Evolutionary conservation across 2,329 filamentous ascomycete genomes (phyloP), one percentile per base, ranked within the genome.

Genomic region (Aspergillus novoparasiticus): DNA sequence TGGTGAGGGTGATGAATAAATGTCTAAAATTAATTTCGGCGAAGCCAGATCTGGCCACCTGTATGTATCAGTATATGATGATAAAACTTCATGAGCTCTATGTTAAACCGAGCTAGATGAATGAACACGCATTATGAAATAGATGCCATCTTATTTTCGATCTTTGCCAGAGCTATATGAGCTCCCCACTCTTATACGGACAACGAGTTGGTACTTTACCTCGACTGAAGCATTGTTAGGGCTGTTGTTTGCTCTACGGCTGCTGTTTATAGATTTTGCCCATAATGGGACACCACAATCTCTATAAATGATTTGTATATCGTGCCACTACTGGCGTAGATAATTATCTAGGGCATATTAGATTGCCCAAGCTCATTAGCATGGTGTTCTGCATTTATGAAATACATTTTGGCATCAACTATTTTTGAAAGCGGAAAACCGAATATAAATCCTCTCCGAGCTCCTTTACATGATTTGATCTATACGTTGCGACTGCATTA

Each of bases 401-500:
- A 57, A 50, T 67, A 69, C 64, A 70, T 63, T 67, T 66, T 64
- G 58, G 61, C 64, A 61, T 65, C 61, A 61, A 60, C 51, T 68
- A 64, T 64, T 64, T 63, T 60, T 48, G 21, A 63, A 57, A 55
- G 58, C 55, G 51, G 45, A 58, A 57, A 46, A 53, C 56, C 60
- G 58, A 61, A 63, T 62, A 64, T 64, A 56, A 64, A 63, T 60
- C 58, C 64, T 57, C 64, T 64, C 60, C 66, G 60, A 70, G 63
- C 66, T 61, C 65, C 66, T 70, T 73, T 72, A 72, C 71, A 72
- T 68, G 62, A 65, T 63, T 45, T 55, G 58, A 57, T 69, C 68
- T 60, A 62, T 69, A 64, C 69, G 62, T 70, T 64, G 66, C 58
- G 60, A 61, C 63, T 62, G 65, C 66, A 72, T 76, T 77, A 78